Evolutionary conservation across 805 yeast genomes (phyloP).

Genomic region (Ogataea paradorogensis): DNA sequence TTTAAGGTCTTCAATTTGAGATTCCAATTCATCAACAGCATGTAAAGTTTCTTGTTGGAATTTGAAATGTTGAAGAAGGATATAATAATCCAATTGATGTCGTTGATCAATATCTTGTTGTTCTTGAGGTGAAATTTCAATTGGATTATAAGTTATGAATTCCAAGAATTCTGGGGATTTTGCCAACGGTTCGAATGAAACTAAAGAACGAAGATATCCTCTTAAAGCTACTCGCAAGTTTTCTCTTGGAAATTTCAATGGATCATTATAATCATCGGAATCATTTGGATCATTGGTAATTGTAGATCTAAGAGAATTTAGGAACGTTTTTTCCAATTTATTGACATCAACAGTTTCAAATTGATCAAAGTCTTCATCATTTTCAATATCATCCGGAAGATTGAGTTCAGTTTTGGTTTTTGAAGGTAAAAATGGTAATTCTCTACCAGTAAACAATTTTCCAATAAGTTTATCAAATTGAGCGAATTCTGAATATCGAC

Average conservation of each 20-base stretch:
- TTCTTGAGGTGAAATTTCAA: conserved; percentile 43
- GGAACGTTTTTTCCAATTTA: conserved; percentile 22
- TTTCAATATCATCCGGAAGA: conserved; percentile 18
- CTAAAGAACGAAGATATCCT: conserved; percentile 59
- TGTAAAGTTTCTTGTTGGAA: conserved; percentile 58
- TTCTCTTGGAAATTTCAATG: conserved; percentile 56
- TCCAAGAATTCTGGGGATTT: conserved; percentile 48
- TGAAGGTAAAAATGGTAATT: conserved; percentile 38
- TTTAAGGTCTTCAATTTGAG: conserved; percentile 42
- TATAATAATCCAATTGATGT: conserved; percentile 54
- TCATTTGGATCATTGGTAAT: conserved; percentile 7
- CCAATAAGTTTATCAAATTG: conserved; percentile 51
- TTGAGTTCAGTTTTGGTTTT: conserved; percentile 28
- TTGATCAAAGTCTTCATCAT: conserved; percentile 4
- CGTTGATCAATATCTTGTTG: conserved; percentile 56
- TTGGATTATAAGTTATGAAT: conserved; percentile 47
- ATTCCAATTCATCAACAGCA: conserved; percentile 31
- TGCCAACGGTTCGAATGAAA: conserved; percentile 53
- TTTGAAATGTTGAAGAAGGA: conserved; percentile 57
- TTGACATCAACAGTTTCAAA: conserved; percentile 15
- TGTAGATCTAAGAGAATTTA: conserved; percentile 17
- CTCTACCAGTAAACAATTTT: conserved; percentile 65
- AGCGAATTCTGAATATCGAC: conserved; percentile 69
- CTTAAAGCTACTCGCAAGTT: conserved; percentile 73
- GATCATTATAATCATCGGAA: conserved; percentile 11